A percentile compares a stretch with the other conserved stretches of the same genome.
Evolutionary conservation across 805 yeast species (phyloP).

Genomic region (Kodamaea restingae): DNA sequence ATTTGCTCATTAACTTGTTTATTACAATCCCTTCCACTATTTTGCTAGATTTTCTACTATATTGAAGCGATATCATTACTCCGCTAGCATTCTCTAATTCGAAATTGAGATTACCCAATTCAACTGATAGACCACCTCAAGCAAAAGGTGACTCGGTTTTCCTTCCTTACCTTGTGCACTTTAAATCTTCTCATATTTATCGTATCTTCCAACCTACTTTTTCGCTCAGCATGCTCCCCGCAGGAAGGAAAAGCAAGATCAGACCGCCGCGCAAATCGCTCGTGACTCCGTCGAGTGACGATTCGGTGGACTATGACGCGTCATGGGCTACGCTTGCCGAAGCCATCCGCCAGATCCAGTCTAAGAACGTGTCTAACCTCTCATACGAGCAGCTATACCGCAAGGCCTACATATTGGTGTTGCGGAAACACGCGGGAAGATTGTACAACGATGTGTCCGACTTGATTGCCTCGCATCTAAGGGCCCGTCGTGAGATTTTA

Average conservation of each 20-base stretch:
- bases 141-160: too few relatives aligned
- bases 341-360: slow-evolving; percentile 70
- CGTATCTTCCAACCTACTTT: too few relatives aligned
- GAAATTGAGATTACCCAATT: too few relatives aligned
- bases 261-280: slow-evolving; percentile 57
- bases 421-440: slow-evolving; percentile 62
- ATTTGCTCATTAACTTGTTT: too few relatives aligned
- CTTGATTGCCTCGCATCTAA: slow-evolving; percentile 47
- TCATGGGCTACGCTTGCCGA: slow-evolving; percentile 62
- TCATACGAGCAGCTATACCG: slow-evolving; percentile 83
- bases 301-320: slow-evolving; percentile 50
- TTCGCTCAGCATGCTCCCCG: slow-evolving; percentile 7
- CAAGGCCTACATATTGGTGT: slow-evolving; percentile 70
- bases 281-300: slow-evolving; percentile 18
- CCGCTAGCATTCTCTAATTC: too few relatives aligned
- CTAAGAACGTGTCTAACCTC: slow-evolving; percentile 64
- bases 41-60: not conserved
- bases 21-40: not conserved
- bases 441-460: slow-evolving; percentile 58
- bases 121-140: too few relatives aligned
- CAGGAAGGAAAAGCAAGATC: slow-evolving; percentile 49
- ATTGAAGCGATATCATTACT: too few relatives aligned
- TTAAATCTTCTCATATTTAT: too few relatives aligned
- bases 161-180: too few relatives aligned
- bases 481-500: slow-evolving; percentile 17